Evolutionary conservation across 768 basidiomycete genomes (phyloP), one percentile per base, ranked within the genome.

Genomic region (Jaapia argillacea): DNA sequence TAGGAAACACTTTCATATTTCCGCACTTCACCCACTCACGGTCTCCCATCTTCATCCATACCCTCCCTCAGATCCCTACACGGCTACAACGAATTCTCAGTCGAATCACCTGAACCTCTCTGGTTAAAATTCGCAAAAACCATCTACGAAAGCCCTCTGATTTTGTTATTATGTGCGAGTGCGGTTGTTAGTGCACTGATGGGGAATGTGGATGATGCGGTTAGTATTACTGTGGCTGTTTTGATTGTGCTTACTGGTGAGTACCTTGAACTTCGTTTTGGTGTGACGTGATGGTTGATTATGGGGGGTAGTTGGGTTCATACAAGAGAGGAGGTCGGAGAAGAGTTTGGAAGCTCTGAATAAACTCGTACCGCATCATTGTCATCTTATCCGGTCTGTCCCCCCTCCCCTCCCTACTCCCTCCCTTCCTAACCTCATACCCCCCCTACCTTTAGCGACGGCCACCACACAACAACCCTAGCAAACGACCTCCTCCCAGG

Each of bases 401-500:
- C 14, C 39, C 25, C 18, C 28, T 27, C 24, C 43, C 14, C 40
- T 3, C 37, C 12, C 22, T 7, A 38, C 20, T 21, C 10, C 3
- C 21, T 38, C 12, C 3, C 10, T 36, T 43, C 41, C 10, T 28
- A 31, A 14, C 7, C 22, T 12, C 13, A 14, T 42, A 26, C 27
- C 39, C 42, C 16, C 31, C 36, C 23, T 50, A 5, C 6, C 3
- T 13, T 2, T 49, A 72, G 61, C 12, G 83, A 82, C 62, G 75
- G 76, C 23, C 72, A 77, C 51, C 75, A 77, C 10, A 61, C 78
- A 28, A 89, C 89, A 50, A 65, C 89, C n/a, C 79, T 97, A 24
- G 94, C 92, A 0, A 97, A 97, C 60, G 88, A 94, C 56, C 80
- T 97, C n/a, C 87, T 97, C 3, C 93, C 93, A 0, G 93, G 93